Conservation (phyloP, 1,139 yeast genomes). For the Saccharomyces hybrid region DNA sequence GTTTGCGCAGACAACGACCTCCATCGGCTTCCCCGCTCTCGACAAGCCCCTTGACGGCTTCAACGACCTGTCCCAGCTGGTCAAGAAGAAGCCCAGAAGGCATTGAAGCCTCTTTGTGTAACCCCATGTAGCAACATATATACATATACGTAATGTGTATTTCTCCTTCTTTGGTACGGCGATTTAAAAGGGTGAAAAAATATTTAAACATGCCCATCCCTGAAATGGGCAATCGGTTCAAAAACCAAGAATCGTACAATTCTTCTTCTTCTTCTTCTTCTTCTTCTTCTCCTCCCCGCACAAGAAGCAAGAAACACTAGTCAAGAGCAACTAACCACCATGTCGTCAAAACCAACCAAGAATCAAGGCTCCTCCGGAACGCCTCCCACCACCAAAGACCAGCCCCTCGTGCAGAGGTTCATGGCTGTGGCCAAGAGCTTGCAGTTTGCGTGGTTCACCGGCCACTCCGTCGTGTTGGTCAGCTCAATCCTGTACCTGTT, state of each 20-base stretch:
- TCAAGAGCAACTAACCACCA: not conserved
- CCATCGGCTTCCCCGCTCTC: slow-evolving; percentile 39
- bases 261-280: not conserved
- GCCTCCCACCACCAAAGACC: not conserved
- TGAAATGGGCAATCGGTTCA: not conserved
- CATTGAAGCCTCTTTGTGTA: slow-evolving; percentile 1
- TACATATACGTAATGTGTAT: not conserved
- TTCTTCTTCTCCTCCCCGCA: not conserved
- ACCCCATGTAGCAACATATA: not conserved
- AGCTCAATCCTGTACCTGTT: slow-evolving; percentile 49
- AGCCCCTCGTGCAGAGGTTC: slow-evolving; percentile 28
- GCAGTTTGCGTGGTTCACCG: slow-evolving; percentile 38
- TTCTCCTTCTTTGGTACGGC: slow-evolving; percentile 1
- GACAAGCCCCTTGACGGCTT: slow-evolving; percentile 29
- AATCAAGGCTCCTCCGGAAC: slow-evolving; percentile 5
- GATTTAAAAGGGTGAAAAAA: not conserved
- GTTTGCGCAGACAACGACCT: slow-evolving; percentile 4
- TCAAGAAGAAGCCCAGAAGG: slow-evolving; percentile 43
- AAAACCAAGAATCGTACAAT: not conserved
- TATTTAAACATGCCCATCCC: not conserved
- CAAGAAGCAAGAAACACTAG: not conserved
- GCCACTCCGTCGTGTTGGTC: slow-evolving; percentile 61
- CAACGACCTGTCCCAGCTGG: slow-evolving; percentile 51
- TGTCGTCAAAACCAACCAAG: slow-evolving; percentile 1
- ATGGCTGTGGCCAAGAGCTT: slow-evolving; percentile 22